These are phyloP conservation scores for Kwoniella botswanensis DNA, from an alignment of 768 basidiomycete genomes.

Conservation along the genomic window DNA sequence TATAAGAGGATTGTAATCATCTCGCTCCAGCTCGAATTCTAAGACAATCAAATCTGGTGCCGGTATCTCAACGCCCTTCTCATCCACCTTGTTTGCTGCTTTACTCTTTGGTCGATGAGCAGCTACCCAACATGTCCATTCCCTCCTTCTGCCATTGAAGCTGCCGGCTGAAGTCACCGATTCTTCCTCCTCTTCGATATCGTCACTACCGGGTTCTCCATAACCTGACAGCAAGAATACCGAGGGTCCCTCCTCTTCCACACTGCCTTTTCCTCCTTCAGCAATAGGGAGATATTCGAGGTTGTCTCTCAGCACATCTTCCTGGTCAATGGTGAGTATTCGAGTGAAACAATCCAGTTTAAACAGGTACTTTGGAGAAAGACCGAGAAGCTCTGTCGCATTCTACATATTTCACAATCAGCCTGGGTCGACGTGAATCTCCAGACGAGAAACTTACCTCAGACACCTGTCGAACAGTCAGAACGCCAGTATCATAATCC, in stretches of 20 bases:
- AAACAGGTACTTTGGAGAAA: conserved; percentile 74
- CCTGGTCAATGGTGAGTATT: conserved; percentile 70
- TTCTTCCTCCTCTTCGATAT: conserved; percentile 37
- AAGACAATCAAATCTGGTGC: conserved; percentile 65
- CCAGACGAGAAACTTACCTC: conserved; percentile 63
- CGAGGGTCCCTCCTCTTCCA: conserved; percentile 60
- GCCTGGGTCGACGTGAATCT: neutral
- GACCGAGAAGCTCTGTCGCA: conserved; percentile 72
- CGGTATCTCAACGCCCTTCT: conserved; percentile 64
- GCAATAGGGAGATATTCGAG: conserved; percentile 68
- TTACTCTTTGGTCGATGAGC: conserved; percentile 56
- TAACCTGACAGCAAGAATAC: conserved; percentile 72
- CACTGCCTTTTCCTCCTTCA: conserved; percentile 58
- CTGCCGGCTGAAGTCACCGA: conserved; percentile 15
- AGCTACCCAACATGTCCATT: conserved; percentile 59
- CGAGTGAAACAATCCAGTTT: conserved; percentile 74
- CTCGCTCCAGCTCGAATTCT: conserved; percentile 79
- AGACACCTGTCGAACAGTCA: conserved; percentile 76
- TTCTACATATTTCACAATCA: conserved; percentile 64
- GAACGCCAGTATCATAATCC: conserved; percentile 62
- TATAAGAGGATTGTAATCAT: conserved; percentile 73
- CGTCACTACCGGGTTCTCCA: conserved; percentile 67
- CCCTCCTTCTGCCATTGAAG: conserved; percentile 36
- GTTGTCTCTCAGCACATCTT: conserved; percentile 73
- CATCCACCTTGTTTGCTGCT: conserved; percentile 44